Conservation (phyloP, 768 basidiomycete species). For the Coprinopsis cinerea region DNA sequence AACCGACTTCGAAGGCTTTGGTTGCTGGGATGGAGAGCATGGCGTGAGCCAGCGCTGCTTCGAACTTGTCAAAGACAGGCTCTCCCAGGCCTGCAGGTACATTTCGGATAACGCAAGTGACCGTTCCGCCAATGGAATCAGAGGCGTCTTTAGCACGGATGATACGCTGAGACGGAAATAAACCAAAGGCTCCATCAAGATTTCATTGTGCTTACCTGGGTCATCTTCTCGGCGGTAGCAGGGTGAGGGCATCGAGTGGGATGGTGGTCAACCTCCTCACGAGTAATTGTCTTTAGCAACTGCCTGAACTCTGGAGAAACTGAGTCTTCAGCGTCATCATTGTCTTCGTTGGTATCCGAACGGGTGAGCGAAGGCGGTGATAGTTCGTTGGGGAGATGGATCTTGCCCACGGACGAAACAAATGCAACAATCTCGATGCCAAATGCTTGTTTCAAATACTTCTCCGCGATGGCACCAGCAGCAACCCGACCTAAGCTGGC, state of each 20-base stretch:
- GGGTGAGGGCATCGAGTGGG: slow-evolving; percentile 85
- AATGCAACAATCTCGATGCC: slow-evolving; percentile 97
- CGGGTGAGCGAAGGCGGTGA: slow-evolving; percentile 31
- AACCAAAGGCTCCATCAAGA: slow-evolving; percentile 4
- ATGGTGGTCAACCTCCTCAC: slow-evolving; percentile 85
- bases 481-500: slow-evolving; percentile 75
- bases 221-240: slow-evolving; percentile 88
- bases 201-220: slow-evolving; percentile 47
- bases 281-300: slow-evolving; percentile 72
- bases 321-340: slow-evolving; percentile 67
- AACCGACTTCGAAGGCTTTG: slow-evolving; percentile 96
- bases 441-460: slow-evolving; percentile 80
- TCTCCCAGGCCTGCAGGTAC: slow-evolving; percentile 91
- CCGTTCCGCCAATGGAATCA: slow-evolving; percentile 97
- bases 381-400: slow-evolving; percentile 62
- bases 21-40: slow-evolving; percentile 99
- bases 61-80: slow-evolving; percentile 98
- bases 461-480: slow-evolving; percentile 97
- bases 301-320: slow-evolving; percentile 78
- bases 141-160: slow-evolving; percentile 83
- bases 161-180: slow-evolving; percentile 60
- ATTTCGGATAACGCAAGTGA: slow-evolving; percentile 92
- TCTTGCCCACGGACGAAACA: slow-evolving; percentile 92
- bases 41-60: slow-evolving; percentile 91
- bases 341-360: slow-evolving; percentile 37